Evolutionary conservation across 129 eudicot species (phyloP), one percentile per base, ranked within the genome.

Genomic region (Silybum marianum): DNA sequence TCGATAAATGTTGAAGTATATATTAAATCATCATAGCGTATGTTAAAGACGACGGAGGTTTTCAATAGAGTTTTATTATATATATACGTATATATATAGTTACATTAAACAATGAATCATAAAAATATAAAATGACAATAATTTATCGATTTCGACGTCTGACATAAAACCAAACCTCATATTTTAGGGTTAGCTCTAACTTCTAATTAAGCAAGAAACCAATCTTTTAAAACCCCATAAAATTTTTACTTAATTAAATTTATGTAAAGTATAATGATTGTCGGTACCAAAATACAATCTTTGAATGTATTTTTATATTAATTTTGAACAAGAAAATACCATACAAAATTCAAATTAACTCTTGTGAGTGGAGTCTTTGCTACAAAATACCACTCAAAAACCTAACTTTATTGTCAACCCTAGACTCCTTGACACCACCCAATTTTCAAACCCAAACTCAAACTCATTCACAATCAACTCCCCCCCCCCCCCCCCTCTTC

Each of bases 331-430:
- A 71, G 75, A 34, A 71, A 36, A 71, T 70, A 71, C 75, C 24
- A 71, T 71, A 9, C 5, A 71, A 71, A 71, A 22, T 71, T 23
- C 22, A 71, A 70, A 14, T 70, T 1, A 58, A 71, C 25, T 34
- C 75, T 71, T 71, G 40, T 71, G 18, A 36, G 51, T 71, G 75
- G 75, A 71, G 75, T 71, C 51, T 34, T 34, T 34, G 48, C 51
- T 71, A 34, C 51, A 71, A 71, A 71, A 71, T 71, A 71, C 26
- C 51, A 71, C 42, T 42, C 26, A 36, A 18, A 34, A 71, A 32
- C 75, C 51, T 71, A 71, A 71, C 75, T 32, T 58, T 34, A 34
- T 71, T 7, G 36, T 71, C 75, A 71, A 71, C 75, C 75, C 16
- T 34, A 71, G 51, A 34, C 48, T 18, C 13, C 75, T 13, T 4